These are phyloP conservation scores for Plicaturopsis crispa DNA, from an alignment of 768 basidiomycete genomes.

Conservation along the genomic window DNA sequence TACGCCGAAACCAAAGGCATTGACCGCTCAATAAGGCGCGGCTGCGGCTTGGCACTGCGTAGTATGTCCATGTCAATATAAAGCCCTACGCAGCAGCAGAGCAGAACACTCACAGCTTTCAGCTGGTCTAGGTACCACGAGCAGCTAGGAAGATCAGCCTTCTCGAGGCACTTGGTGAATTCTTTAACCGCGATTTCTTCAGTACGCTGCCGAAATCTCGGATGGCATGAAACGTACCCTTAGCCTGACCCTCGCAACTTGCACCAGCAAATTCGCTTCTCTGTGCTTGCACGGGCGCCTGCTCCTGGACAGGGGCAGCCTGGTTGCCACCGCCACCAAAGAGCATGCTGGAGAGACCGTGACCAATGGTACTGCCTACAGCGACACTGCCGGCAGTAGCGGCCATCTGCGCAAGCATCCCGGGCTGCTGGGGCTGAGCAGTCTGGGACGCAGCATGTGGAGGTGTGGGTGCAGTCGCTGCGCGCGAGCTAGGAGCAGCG, in stretches of 20 bases:
- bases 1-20: conserved; percentile 8
- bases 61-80: conserved; percentile 2
- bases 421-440: conserved; percentile 46
- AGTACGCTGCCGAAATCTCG: conserved; percentile 1
- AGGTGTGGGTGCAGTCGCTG: conserved; percentile 31
- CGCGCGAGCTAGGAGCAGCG: conserved; percentile 33
- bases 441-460: conserved; percentile 23
- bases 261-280: conserved; percentile 32
- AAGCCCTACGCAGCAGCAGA: no score
- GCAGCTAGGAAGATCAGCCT: conserved; percentile 72
- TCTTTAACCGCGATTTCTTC: conserved; percentile 32
- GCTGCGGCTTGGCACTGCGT: conserved; percentile 71
- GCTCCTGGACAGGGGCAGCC: conserved; percentile 38
- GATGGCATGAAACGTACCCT: conserved; percentile 40
- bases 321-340: conserved; percentile 62
- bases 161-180: conserved; percentile 81
- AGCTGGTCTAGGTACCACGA: conserved; percentile 84
- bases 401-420: conserved; percentile 79
- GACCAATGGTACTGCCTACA: conserved; percentile 80
- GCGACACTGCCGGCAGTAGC: conserved; percentile 89
- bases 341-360: conserved; percentile 86
- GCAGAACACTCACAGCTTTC: conserved; percentile 59
- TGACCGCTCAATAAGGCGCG: conserved; percentile 35
- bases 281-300: conserved; percentile 38
- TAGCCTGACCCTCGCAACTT: conserved; percentile 74